A percentile compares a stretch with the other conserved stretches of the same genome.
Conservation (phyloP, 129 eudicot genomes). For the Pittosporum tobira region DNA sequence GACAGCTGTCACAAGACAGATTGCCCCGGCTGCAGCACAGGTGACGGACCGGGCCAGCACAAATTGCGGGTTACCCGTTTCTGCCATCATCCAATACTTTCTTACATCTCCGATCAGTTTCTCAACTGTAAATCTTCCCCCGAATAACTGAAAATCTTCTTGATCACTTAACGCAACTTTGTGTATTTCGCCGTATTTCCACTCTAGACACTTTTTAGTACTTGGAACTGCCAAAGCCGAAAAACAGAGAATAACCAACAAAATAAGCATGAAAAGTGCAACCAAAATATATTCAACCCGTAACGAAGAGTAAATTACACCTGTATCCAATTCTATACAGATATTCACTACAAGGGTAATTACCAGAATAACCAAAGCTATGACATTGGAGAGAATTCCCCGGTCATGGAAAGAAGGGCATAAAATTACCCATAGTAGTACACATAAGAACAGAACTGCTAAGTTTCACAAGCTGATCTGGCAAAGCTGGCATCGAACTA, state of each 20-base stretch:
- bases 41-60: constrained; percentile 15
- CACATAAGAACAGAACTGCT: constrained; percentile 19
- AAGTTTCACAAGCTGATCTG: constrained; percentile 22
- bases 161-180: constrained; percentile 1
- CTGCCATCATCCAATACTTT: constrained; percentile 21
- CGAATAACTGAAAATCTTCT: background rate
- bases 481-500: constrained; percentile 15
- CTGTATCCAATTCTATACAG: constrained; percentile 16
- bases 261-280: constrained; percentile 8
- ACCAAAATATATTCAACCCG: constrained; percentile 8
- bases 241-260: constrained; percentile 14
- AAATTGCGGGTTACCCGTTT: constrained; percentile 18
- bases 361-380: constrained; percentile 21
- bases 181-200: constrained; percentile 14
- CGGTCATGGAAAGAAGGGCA: constrained; percentile 26
- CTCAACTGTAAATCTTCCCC: background rate
- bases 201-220: constrained; percentile 14
- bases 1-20: constrained; percentile 8
- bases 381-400: constrained; percentile 20
- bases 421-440: constrained; percentile 20
- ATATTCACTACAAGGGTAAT: constrained; percentile 28
- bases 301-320: constrained; percentile 6
- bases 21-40: constrained; percentile 10
- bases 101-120: constrained; percentile 16
- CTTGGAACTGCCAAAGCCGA: constrained; percentile 22